Evolutionary conservation across 352 stramenopile genomes (phyloP), one percentile per base, ranked within the genome.

Genomic region (Pythium dissotocum): DNA sequence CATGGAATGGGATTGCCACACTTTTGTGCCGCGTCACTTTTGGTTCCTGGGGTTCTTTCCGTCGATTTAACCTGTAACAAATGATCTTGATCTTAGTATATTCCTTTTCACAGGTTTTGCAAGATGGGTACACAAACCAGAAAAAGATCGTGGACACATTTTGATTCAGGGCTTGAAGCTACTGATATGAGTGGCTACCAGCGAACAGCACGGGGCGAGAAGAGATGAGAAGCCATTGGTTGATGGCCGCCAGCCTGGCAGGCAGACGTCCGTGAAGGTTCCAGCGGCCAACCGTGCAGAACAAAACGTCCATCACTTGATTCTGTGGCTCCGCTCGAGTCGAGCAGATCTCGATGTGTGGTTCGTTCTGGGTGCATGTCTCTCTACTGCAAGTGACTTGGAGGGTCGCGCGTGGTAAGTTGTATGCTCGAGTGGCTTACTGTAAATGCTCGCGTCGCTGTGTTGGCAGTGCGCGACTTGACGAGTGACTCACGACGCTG

Each of bases 11-110:
- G 5, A 4, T n/a, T 10, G 9, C 46, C 36, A 44, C 36, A 24
- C 21, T 44, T 53, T 53, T 6, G 46, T 30, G 36, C 12, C 46
- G n/a, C 46, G 46, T 53, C 46, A 53, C 18, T 53, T 53, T 53
- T 53, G n/a, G 46, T 53, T 53, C 46, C 36, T 46, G 38, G 16
- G n/a, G 21, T 53, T 53, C 46, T 53, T 53, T 53, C 46, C 46
- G 16, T 53, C 18, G 46, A 32, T 53, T 53, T 5, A 51, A 26
- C 42, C 42, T 26, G 13, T 24, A 21, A 6, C 30, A 53, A n/a
- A 6, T 30, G 18, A 52, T 52, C 42, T 6, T 51, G n/a, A 42
- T 2, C 42, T 51, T 26, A 24, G 42, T 26, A 6, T 9, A 51
- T 51, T 16, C 8, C 3, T 2, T 51, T 51, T 51, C 42, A 51